phyloP scores from a whole-genome alignment of 306 rosid genomes.

The Gleditsia sinensis region DNA sequence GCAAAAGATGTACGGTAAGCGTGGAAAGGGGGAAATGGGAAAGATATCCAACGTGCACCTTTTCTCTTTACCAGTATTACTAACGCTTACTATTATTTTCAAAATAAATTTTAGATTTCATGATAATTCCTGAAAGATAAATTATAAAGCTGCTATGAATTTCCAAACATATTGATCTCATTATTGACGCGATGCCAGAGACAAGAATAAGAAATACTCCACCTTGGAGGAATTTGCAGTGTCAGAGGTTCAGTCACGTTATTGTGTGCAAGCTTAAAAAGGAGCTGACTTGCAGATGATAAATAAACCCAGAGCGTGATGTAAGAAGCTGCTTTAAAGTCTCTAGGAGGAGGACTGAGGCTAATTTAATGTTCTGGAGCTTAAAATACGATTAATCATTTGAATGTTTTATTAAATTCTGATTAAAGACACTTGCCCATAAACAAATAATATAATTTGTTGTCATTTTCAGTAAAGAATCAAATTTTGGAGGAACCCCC shows the following conservation, averaged over 20 bases:
- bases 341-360: slow-evolving; percentile 23
- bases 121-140: not conserved
- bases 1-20: slow-evolving; percentile 13
- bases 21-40: not conserved
- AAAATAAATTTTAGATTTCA: not conserved
- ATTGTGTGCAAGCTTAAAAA: slow-evolving; percentile 45
- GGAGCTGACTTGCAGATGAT: slow-evolving; percentile 35
- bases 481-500: slow-evolving; percentile 37
- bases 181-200: slow-evolving; percentile 24
- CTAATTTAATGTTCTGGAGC: slow-evolving; percentile 16
- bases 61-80: not conserved
- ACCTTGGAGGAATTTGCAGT: slow-evolving; percentile 38
- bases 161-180: not conserved
- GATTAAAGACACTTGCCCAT: slow-evolving; percentile 24
- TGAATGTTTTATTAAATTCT: not conserved
- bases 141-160: not conserved
- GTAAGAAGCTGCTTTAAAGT: slow-evolving; percentile 43
- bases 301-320: slow-evolving; percentile 51
- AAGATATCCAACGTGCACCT: slow-evolving; percentile 32
- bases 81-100: not conserved
- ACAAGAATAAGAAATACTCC: not conserved
- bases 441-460: slow-evolving; percentile 48
- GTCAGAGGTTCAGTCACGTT: slow-evolving; percentile 49
- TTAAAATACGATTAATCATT: not conserved
- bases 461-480: slow-evolving; percentile 46